These are phyloP conservation scores for Lentinula novae-zelandiae DNA, from an alignment of 1,284 basidiomycete species.

Conservation along the genomic window DNA sequence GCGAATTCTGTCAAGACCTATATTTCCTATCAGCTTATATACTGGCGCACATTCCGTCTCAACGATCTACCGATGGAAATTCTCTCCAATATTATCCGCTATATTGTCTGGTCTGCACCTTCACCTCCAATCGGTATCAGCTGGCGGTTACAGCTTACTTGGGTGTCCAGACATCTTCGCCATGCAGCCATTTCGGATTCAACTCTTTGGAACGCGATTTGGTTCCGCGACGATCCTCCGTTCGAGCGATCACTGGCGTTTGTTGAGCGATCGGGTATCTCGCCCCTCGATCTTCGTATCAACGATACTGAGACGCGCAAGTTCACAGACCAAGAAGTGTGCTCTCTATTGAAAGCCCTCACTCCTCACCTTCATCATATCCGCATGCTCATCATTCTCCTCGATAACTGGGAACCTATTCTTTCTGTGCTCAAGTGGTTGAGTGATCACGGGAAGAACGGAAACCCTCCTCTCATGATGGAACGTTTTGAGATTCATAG, in stretches of 20 bases:
- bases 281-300: slow-evolving; percentile 55
- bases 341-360: slow-evolving; percentile 39
- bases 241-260: slow-evolving; percentile 49
- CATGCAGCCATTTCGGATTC: slow-evolving; percentile 40
- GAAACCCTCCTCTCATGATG: slow-evolving; percentile 21
- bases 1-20: slow-evolving; percentile 26
- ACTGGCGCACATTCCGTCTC: slow-evolving; percentile 50
- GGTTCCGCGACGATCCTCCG: slow-evolving; percentile 47
- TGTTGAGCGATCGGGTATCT: slow-evolving; percentile 48
- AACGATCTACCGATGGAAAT: slow-evolving; percentile 63
- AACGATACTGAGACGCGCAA: slow-evolving; percentile 34
- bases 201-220: slow-evolving; percentile 60
- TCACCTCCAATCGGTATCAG: slow-evolving; percentile 30
- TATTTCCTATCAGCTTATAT: slow-evolving; percentile 25
- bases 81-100: slow-evolving; percentile 56
- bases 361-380: slow-evolving; percentile 47
- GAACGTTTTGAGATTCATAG: slow-evolving; percentile 61
- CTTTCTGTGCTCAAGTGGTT: slow-evolving; percentile 47
- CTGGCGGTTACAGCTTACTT: slow-evolving; percentile 46
- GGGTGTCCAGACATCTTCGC: slow-evolving; percentile 57
- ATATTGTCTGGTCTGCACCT: slow-evolving; percentile 43
- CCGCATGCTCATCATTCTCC: slow-evolving; percentile 50
- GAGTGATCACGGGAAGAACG: slow-evolving; percentile 1
- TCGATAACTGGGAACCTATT: slow-evolving; percentile 48
- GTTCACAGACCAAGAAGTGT: slow-evolving; percentile 41